phyloP scores from a whole-genome alignment of 768 basidiomycete species.

The Flagelloscypha sp. region DNA sequence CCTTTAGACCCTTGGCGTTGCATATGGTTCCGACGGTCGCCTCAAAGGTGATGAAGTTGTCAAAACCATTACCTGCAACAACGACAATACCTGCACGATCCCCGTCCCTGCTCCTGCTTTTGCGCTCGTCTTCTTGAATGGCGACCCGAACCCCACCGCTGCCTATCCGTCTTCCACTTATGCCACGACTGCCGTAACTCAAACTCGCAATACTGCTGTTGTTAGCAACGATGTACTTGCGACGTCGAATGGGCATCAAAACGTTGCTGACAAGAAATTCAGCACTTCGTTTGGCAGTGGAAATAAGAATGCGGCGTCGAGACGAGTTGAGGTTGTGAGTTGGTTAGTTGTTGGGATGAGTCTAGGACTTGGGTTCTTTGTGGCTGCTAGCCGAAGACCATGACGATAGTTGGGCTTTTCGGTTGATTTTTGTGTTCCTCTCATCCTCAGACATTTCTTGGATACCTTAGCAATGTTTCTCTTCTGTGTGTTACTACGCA shows the following conservation, averaged over 20 bases:
- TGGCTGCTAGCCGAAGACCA: too few species aligned
- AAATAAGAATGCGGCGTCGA: too few species aligned
- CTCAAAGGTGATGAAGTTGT: slow-evolving; percentile 13
- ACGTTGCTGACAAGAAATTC: too few species aligned
- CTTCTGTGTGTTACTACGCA: too few species aligned
- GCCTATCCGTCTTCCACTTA: slow-evolving; percentile 10
- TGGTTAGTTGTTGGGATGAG: too few species aligned
- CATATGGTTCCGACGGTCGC: slow-evolving; percentile 21
- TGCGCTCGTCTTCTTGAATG: slow-evolving; percentile 20
- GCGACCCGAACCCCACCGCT: slow-evolving; percentile 3
- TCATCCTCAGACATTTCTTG: too few species aligned
- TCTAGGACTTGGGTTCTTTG: too few species aligned
- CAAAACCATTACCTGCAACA: slow-evolving; percentile 15
- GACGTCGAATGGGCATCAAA: slow-evolving; percentile 33
- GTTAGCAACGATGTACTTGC: slow-evolving; percentile 22
- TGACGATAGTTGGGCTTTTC: too few species aligned
- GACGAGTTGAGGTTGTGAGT: too few species aligned
- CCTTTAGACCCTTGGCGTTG: slow-evolving; percentile 51
- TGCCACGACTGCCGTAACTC: slow-evolving; percentile 21
- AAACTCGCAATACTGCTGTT: slow-evolving; percentile 17
- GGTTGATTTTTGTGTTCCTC: too few species aligned
- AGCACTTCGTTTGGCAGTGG: too few species aligned
- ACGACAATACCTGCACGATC: slow-evolving; percentile 16
- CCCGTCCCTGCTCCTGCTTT: slow-evolving; percentile 20
- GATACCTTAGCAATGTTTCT: too few species aligned